A percentile compares a stretch with the other conserved stretches of the same genome.
Evolutionary conservation across 345 rosid species (phyloP).

Genomic region (rapeseed (Brassica napus)): DNA sequence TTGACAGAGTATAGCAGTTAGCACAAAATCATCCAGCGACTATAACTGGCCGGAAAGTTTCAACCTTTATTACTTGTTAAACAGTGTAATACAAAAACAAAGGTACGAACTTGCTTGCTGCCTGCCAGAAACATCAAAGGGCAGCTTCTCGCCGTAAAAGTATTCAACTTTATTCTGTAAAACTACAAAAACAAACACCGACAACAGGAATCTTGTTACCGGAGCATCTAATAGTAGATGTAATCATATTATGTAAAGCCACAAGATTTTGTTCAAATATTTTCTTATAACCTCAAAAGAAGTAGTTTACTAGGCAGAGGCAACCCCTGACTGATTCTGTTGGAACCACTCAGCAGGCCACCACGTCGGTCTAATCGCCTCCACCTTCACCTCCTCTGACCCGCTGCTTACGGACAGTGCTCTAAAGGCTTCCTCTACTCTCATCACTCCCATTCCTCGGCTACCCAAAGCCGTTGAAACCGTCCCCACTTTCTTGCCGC

Average conservation of each 20-base stretch:
- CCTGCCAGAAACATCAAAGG: conserved; percentile 12
- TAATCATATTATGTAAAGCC: not conserved
- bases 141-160: conserved; percentile 8
- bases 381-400: conserved; percentile 57
- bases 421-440: conserved; percentile 69
- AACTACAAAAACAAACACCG: not conserved
- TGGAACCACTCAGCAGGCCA: conserved; percentile 83
- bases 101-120: conserved; percentile 18
- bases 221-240: not conserved
- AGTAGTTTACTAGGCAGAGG: conserved; percentile 39
- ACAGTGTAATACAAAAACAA: conserved; percentile 24
- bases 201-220: not conserved
- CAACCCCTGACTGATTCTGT: conserved; percentile 44
- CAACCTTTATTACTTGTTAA: conserved; percentile 15
- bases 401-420: conserved; percentile 49
- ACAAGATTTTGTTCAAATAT: not conserved
- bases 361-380: conserved; percentile 74
- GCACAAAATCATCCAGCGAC: not conserved
- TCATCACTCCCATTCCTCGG: conserved; percentile 72
- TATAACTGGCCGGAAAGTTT: not conserved
- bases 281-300: not conserved
- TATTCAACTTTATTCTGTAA: not conserved
- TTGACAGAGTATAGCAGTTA: not conserved
- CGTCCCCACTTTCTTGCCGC: conserved; percentile 71
- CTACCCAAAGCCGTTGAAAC: conserved; percentile 70